Conservation (phyloP, 2,329 filamentous ascomycete species). For the Karstenula rhodostoma region DNA sequence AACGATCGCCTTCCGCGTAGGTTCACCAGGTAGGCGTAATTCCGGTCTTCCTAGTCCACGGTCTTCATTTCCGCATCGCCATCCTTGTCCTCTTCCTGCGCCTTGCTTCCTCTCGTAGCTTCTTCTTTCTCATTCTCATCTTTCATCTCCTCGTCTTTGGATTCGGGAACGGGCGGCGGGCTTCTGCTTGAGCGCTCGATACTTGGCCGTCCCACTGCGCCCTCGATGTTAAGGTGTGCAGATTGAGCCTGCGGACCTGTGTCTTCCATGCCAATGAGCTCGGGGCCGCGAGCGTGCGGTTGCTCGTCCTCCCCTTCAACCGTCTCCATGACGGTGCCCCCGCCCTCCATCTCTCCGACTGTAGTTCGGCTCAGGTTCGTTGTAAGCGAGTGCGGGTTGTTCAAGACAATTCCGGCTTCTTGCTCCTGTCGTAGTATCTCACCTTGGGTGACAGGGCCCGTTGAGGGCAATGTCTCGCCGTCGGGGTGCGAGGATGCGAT, state of each 20-base stretch:
- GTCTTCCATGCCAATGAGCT: conserved; percentile 85
- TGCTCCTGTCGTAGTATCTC: conserved; percentile 88
- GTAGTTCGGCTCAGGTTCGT: conserved; percentile 36
- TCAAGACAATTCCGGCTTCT: conserved; percentile 78
- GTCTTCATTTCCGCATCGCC: conserved; percentile 33
- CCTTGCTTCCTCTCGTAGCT: conserved; percentile 23
- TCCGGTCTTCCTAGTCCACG: conserved; percentile 18
- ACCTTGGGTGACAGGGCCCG: conserved; percentile 70
- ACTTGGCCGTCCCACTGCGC: conserved; percentile 46
- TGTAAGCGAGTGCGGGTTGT: conserved; percentile 44
- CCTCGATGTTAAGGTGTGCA: conserved; percentile 48
- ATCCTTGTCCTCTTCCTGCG: conserved; percentile 24
- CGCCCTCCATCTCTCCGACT: conserved; percentile 36
- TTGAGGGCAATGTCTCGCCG: conserved; percentile 46
- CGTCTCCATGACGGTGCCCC: conserved; percentile 44
- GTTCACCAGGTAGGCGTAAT: not conserved
- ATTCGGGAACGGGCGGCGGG: conserved; percentile 23
- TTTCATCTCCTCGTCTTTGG: conserved; percentile 34
- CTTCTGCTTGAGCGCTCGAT: conserved; percentile 39
- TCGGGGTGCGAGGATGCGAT: conserved; percentile 46
- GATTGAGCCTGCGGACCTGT: conserved; percentile 78
- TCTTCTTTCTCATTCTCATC: conserved; percentile 28
- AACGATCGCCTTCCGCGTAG: not conserved
- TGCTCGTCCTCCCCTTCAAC: conserved; percentile 62
- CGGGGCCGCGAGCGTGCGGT: conserved; percentile 84